phyloP scores from a whole-genome alignment of 73 alveolate genomes.

The Blepharisma japonicum region DNA sequence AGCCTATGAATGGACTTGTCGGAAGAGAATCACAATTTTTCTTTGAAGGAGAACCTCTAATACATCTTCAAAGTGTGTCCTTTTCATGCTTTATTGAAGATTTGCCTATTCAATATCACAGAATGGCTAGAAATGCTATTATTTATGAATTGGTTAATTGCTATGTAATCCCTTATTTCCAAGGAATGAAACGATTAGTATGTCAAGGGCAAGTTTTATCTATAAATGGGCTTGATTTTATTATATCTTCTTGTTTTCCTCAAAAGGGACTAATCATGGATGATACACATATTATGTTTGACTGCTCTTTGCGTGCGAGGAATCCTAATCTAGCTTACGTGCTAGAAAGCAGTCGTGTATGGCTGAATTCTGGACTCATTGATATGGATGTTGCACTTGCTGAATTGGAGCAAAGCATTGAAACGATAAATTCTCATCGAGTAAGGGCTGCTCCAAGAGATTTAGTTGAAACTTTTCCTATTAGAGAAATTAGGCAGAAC shows the following conservation, averaged over 20 bases:
- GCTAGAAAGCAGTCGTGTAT: background rate
- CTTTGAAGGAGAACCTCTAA: background rate
- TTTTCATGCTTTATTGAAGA: slow-evolving; percentile 8
- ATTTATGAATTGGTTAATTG: background rate
- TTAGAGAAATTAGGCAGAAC: too few relatives aligned
- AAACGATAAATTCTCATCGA: background rate
- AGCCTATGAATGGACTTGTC: slow-evolving; percentile 22
- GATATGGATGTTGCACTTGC: background rate
- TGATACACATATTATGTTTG: background rate
- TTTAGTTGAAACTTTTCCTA: too few relatives aligned
- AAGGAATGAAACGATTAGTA: background rate
- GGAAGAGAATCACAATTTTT: background rate
- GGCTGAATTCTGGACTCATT: background rate
- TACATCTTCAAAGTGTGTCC: background rate
- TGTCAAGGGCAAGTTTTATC: background rate
- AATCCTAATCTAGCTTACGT: background rate
- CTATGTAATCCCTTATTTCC: slow-evolving; percentile 19
- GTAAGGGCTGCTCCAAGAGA: too few relatives aligned
- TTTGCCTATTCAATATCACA: background rate
- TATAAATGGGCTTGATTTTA: background rate
- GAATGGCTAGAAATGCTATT: background rate
- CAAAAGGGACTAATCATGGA: slow-evolving; percentile 4
- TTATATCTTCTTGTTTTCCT: background rate
- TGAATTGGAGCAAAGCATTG: background rate
- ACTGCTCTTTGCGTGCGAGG: background rate